phyloP scores from a whole-genome alignment of 768 basidiomycete genomes.

The Kockovaella imperatae region DNA sequence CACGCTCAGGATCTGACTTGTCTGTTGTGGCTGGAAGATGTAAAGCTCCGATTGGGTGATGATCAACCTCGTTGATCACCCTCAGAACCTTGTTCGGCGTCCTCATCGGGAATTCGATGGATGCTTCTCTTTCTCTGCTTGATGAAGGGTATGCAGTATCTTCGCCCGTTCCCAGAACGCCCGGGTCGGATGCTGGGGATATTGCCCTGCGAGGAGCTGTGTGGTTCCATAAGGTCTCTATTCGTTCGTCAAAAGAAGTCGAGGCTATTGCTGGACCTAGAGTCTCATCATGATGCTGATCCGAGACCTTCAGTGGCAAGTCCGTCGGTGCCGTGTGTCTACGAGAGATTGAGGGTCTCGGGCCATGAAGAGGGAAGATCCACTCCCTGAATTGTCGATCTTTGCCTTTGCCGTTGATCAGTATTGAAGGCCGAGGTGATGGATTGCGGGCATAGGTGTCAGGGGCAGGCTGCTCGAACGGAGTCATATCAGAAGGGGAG shows the following conservation, averaged over 20 bases:
- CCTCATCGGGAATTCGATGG: constrained; percentile 13
- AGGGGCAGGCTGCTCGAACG: too few relatives aligned
- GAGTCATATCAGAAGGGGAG: too few relatives aligned
- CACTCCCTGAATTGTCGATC: constrained; percentile 7
- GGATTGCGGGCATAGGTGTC: too few relatives aligned
- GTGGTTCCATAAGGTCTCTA: neutral
- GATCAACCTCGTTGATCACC: constrained; percentile 9
- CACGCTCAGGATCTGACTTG: too few relatives aligned
- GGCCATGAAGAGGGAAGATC: constrained; percentile 6
- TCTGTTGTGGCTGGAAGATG: too few relatives aligned
- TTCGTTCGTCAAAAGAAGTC: neutral
- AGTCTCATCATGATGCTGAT: neutral
- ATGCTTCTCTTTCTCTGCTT: neutral
- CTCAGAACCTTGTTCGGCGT: neutral
- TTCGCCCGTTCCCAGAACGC: neutral
- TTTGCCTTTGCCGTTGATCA: neutral
- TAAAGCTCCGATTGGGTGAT: too few relatives aligned
- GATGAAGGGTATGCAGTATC: too few relatives aligned
- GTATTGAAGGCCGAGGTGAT: neutral
- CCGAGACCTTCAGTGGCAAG: neutral
- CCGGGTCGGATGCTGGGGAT: too few relatives aligned
- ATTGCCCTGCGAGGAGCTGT: too few relatives aligned
- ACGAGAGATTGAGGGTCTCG: constrained; percentile 2
- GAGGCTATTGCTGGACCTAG: constrained; percentile 2
- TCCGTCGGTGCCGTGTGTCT: constrained; percentile 8